Conservation (phyloP, 495 filamentous ascomycete genomes). For the Talaromyces thailandensis region DNA sequence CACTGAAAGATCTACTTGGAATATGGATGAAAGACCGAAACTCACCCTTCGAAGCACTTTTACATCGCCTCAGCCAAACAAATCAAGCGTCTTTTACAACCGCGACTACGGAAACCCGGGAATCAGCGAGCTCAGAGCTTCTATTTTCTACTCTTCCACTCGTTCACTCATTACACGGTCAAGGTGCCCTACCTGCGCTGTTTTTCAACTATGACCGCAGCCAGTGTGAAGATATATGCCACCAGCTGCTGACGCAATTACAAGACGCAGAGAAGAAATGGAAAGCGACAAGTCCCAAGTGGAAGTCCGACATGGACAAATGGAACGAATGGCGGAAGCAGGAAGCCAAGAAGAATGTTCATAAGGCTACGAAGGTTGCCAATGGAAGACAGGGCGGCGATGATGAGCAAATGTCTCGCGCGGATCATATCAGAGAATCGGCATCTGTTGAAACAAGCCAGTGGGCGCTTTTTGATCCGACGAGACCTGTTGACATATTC, state of each 20-base stretch:
- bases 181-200: slow-evolving; percentile 61
- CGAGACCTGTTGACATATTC: slow-evolving; percentile 50
- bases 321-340: slow-evolving; percentile 44
- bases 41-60: slow-evolving; percentile 56
- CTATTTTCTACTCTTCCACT: slow-evolving; percentile 46
- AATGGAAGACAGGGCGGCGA: slow-evolving; percentile 31
- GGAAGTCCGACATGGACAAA: slow-evolving; percentile 44
- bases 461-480: slow-evolving; percentile 56
- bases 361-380: slow-evolving; percentile 22
- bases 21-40: slow-evolving; percentile 49
- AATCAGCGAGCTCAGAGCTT: slow-evolving; percentile 14
- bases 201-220: slow-evolving; percentile 68
- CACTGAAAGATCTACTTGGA: slow-evolving; percentile 48
- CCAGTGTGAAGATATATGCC: slow-evolving; percentile 49
- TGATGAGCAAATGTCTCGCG: slow-evolving; percentile 36
- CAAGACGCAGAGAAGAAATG: slow-evolving; percentile 42
- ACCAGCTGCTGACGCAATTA: slow-evolving; percentile 38
- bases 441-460: slow-evolving; percentile 42
- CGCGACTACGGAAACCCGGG: background rate
- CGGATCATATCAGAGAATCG: slow-evolving; percentile 43
- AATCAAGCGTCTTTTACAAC: background rate
- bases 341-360: slow-evolving; percentile 24
- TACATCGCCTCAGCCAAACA: slow-evolving; percentile 23
- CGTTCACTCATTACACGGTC: slow-evolving; percentile 49
- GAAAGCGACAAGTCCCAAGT: slow-evolving; percentile 45